Conservation (phyloP, 2,329 filamentous ascomycete genomes). For the Trichoderma brevicompactum region DNA sequence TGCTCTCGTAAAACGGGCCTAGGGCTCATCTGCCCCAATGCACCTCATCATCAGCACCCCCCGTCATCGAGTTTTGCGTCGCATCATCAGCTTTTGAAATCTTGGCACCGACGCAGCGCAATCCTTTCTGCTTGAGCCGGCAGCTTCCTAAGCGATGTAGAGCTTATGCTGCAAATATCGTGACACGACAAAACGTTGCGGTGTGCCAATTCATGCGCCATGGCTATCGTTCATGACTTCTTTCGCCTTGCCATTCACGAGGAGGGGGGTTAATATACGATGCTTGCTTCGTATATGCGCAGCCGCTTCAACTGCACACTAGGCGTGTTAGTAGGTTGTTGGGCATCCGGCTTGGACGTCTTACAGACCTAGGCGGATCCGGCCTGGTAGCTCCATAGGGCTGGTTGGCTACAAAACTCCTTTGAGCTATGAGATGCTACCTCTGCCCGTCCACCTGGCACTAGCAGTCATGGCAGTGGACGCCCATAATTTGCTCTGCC, state of each 20-base stretch:
- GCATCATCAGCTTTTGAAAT: neutral
- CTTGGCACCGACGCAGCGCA: neutral
- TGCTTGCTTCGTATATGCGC: neutral
- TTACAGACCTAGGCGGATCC: neutral
- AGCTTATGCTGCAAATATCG: slow-evolving; percentile 7
- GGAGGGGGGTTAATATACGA: neutral
- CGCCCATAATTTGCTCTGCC: neutral
- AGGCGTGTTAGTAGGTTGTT: neutral
- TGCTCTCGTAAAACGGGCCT: neutral
- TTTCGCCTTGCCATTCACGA: neutral
- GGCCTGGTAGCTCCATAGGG: neutral
- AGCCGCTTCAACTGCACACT: neutral
- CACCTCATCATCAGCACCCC: neutral
- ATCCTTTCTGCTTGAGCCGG: neutral
- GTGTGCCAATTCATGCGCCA: neutral
- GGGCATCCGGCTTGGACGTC: neutral
- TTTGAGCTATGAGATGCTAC: neutral
- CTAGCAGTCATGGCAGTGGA: neutral
- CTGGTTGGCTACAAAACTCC: neutral
- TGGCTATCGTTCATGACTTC: neutral
- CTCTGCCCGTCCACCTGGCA: no score
- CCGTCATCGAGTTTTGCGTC: neutral
- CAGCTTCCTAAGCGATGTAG: neutral
- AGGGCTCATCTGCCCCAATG: neutral
- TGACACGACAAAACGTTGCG: neutral